phyloP scores from a whole-genome alignment of 1,284 basidiomycete genomes.

The Macrocystidia cucumis region DNA sequence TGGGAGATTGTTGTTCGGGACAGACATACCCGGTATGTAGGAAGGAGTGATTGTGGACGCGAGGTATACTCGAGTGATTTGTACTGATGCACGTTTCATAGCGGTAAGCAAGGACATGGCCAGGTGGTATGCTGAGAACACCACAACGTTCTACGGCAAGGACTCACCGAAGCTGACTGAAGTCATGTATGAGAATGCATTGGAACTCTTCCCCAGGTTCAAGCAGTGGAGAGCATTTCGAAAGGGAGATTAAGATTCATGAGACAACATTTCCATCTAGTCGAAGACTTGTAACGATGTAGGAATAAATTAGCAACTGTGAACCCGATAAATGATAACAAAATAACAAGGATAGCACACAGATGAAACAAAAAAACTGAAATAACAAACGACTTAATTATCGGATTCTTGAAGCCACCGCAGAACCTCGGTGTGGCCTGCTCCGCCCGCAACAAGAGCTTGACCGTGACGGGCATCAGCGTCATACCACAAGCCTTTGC shows the following conservation, averaged over 20 bases:
- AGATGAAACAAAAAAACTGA: neutral
- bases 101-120: slow-evolving; percentile 50
- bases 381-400: slow-evolving; percentile 3
- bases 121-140: slow-evolving; percentile 48
- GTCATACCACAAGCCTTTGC: slow-evolving; percentile 65
- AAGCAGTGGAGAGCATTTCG: no score
- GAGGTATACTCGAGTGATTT: no score
- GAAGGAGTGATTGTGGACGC: neutral
- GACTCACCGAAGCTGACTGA: slow-evolving; percentile 25
- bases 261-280: no score
- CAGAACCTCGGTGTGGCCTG: slow-evolving; percentile 52
- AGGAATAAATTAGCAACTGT: no score
- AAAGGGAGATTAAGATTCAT: no score
- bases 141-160: slow-evolving; percentile 36
- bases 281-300: no score
- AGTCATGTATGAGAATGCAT: slow-evolving; percentile 39
- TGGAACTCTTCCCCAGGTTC: slow-evolving; percentile 37
- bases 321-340: no score
- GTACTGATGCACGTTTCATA: slow-evolving; percentile 16
- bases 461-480: slow-evolving; percentile 66
- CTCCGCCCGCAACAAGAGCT: slow-evolving; percentile 51
- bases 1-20: slow-evolving; percentile 54
- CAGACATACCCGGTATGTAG: slow-evolving; percentile 62
- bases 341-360: no score
- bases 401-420: slow-evolving; percentile 46